Evolutionary conservation across 2,329 filamentous ascomycete species (phyloP).

Genomic region (Mycogone perniciosa): DNA sequence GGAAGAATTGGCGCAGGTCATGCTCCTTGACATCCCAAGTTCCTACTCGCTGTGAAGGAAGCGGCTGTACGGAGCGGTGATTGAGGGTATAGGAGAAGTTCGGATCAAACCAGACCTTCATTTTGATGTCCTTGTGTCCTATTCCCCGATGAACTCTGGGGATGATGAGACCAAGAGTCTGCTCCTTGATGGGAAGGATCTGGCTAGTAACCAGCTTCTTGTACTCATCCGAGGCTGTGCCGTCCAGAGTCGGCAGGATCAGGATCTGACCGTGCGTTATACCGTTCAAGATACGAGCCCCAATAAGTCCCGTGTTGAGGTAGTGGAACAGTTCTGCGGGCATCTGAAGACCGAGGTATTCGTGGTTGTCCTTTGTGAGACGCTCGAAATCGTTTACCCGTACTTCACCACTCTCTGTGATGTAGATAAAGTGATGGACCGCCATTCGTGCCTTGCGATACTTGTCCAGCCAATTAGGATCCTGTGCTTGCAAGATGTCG

Average conservation of each 20-base stretch:
- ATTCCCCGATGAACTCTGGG: slow-evolving; percentile 78
- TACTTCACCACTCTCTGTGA: slow-evolving; percentile 70
- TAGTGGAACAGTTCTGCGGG: slow-evolving; percentile 90
- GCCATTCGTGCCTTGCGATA: slow-evolving; percentile 82
- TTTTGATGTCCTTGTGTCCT: slow-evolving; percentile 67
- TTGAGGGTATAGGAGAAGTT: slow-evolving; percentile 63
- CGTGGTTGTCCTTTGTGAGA: slow-evolving; percentile 76
- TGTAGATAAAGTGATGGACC: slow-evolving; percentile 80
- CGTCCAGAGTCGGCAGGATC: slow-evolving; percentile 79
- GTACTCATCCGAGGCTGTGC: slow-evolving; percentile 73
- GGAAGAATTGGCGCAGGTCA: slow-evolving; percentile 43
- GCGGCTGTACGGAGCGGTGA: slow-evolving; percentile 44
- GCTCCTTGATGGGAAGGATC: slow-evolving; percentile 67
- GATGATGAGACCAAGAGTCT: slow-evolving; percentile 71
- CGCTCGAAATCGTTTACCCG: slow-evolving; percentile 66
- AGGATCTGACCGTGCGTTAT: slow-evolving; percentile 73
- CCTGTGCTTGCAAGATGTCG: slow-evolving; percentile 66
- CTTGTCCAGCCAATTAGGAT: slow-evolving; percentile 73
- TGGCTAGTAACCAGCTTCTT: slow-evolving; percentile 68
- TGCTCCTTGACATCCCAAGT: slow-evolving; percentile 70
- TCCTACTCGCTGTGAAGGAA: slow-evolving; percentile 39
- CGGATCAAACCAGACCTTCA: slow-evolving; percentile 79
- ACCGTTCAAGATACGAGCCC: slow-evolving; percentile 72
- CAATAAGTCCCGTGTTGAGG: slow-evolving; percentile 74
- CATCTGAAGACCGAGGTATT: slow-evolving; percentile 83